Base-by-base conservation (phyloP, 176 grass and related monocot species). In the Avena atlantica region DNA sequence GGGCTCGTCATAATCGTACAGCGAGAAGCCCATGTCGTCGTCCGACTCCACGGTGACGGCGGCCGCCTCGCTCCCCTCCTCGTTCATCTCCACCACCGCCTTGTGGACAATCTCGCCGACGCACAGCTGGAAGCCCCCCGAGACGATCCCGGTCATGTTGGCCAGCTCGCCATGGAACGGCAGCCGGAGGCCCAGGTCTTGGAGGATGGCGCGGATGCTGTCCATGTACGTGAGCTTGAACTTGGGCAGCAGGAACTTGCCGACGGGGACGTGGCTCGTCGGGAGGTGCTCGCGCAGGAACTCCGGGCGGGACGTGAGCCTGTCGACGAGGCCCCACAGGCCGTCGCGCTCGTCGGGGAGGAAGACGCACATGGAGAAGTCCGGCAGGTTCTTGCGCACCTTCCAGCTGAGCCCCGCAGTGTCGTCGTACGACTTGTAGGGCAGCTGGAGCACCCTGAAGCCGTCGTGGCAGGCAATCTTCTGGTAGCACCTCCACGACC, bases 291-390 rank as follows among this genome's bases (percentile, higher is more conserved):
- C 12, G 4, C 25, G 13, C 0, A 92, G 12, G 70, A 92, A 92
- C 20, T 9, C 6, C 6, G 78, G 78, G 3, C 60, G 34, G 0
- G 83, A 79, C 2, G 37, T 10, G 0, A 92, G 53, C 29, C 1
- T 42, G 0, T 74, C 60, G 2, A 82, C 4, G 0, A 88, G 37
- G 17, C 7, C 13, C 45, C 9, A 17, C 0, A 92, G 49, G 5
- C 83, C 86, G 2, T 86, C 34, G 36, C 13, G 42, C 25, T 8
- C 27, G 4, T 88, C 53, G 1, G 90, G 90, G 42, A 92, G 86
- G 79, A 92, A 86, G 56, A 92, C 44, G n/a, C 67, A 70, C 90
- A 92, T 88, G 52, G 48, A 82, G 70, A 88, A 87, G 12, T 17
- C 48, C 2, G 80, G 63, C 1, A 67, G 23, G 55, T 12, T 62